These are phyloP conservation scores for Cercospora janseana DNA, from an alignment of 2,329 filamentous ascomycete species.

Conservation along the genomic window DNA sequence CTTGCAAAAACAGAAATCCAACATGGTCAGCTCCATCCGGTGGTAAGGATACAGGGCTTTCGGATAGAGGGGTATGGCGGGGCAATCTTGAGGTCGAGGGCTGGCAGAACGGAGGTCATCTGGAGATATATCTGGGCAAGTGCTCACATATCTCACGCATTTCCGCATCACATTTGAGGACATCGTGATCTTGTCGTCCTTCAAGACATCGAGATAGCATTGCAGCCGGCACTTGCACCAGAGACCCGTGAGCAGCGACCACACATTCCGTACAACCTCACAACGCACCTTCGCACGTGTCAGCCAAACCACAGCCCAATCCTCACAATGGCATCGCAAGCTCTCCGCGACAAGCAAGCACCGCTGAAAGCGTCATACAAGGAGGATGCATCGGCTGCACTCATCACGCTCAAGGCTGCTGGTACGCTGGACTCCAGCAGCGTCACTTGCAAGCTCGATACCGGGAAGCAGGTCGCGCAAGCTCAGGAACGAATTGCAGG, in stretches of 20 bases:
- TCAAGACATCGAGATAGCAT: no score
- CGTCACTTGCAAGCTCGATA: conserved; percentile 50
- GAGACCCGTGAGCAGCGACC: no score
- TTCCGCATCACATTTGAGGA: no score
- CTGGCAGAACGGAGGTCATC: not conserved
- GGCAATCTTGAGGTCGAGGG: conserved; percentile 7
- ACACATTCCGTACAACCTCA: no score
- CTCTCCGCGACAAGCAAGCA: conserved; percentile 49
- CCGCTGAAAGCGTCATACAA: conserved; percentile 50
- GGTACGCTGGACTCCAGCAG: conserved; percentile 47
- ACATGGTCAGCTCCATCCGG: conserved; percentile 6
- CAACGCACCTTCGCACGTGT: no score
- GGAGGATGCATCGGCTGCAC: conserved; percentile 44
- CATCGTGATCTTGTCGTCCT: no score
- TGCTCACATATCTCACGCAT: no score
- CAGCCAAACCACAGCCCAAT: no score
- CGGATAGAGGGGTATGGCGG: conserved; percentile 15
- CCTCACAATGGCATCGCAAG: conserved; percentile 29
- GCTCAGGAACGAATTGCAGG: conserved; percentile 47
- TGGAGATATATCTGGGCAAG: not conserved
- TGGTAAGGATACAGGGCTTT: conserved; percentile 11
- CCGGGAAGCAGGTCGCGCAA: conserved; percentile 42
- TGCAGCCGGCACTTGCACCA: no score
- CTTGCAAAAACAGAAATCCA: conserved; percentile 6
- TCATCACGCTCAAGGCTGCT: conserved; percentile 48